A percentile compares a stretch with the other conserved stretches of the same genome.
These are phyloP conservation scores for Aphanomyces stellatus DNA, from an alignment of 352 stramenopile genomes.

Conservation along the genomic window DNA sequence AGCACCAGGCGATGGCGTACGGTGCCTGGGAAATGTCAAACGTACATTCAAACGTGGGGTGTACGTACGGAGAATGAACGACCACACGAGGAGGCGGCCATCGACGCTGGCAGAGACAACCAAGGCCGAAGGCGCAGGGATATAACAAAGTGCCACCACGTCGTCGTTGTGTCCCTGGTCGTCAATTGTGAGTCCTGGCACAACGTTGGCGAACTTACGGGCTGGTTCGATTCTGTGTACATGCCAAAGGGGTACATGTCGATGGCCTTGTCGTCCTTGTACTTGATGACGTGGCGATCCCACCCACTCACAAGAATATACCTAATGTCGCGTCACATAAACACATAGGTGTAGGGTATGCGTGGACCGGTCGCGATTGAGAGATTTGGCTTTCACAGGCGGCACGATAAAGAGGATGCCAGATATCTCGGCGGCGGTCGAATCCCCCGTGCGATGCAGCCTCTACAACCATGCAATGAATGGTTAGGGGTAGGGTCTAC, in stretches of 20 bases:
- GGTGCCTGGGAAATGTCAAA: background rate
- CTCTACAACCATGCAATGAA: too few relatives aligned
- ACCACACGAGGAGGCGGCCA: background rate
- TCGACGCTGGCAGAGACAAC: slow-evolving; percentile 12
- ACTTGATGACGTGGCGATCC: background rate
- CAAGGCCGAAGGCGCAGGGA: background rate
- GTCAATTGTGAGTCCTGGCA: background rate
- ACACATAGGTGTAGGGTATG: background rate
- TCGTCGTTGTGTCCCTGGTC: background rate
- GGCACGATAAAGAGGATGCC: background rate
- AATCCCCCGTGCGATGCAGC: background rate
- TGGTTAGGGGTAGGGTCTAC: too few relatives aligned
- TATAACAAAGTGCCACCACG: background rate
- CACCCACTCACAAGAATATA: background rate
- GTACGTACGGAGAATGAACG: background rate
- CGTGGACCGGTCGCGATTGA: background rate
- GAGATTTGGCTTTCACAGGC: background rate
- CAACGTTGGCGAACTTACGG: background rate
- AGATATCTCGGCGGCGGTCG: background rate
- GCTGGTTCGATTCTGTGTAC: background rate
- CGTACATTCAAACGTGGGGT: background rate
- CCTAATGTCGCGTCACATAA: background rate
- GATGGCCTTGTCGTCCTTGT: background rate
- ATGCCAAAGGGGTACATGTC: background rate
- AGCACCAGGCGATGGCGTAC: background rate